phyloP scores from a whole-genome alignment of 2,329 filamentous ascomycete species.

The Calonectria fujianensis region DNA sequence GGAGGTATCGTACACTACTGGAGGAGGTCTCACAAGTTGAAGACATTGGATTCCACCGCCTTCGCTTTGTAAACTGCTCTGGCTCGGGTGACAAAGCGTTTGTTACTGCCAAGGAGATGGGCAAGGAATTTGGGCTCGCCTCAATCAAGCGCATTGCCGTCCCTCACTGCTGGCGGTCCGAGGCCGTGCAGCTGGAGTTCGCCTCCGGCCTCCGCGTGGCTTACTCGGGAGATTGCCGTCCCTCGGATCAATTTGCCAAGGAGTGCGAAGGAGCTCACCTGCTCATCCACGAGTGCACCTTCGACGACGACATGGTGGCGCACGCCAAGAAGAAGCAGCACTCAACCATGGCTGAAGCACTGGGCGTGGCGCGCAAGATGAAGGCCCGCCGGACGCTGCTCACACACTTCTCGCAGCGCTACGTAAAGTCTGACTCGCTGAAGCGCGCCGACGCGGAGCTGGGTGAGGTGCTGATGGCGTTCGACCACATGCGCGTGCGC shows the following conservation, averaged over 20 bases:
- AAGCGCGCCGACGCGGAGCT: constrained; percentile 58
- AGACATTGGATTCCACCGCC: constrained; percentile 79
- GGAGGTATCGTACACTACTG: constrained; percentile 84
- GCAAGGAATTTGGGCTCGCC: constrained; percentile 75
- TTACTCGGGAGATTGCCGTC: constrained; percentile 96
- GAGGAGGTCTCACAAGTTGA: constrained; percentile 87
- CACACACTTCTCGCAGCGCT: constrained; percentile 97
- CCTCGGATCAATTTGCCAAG: constrained; percentile 79
- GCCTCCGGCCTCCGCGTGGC: constrained; percentile 88
- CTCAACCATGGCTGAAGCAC: constrained; percentile 89
- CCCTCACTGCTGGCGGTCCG: constrained; percentile 85
- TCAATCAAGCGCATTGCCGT: constrained; percentile 82
- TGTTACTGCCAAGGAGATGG: constrained; percentile 60
- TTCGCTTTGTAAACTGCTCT: constrained; percentile 61
- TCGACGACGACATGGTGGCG: constrained; percentile 86
- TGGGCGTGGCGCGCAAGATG: constrained; percentile 87
- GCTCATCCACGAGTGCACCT: constrained; percentile 96
- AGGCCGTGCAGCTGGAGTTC: constrained; percentile 86
- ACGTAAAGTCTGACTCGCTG: constrained; percentile 77
- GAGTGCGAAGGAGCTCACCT: constrained; percentile 87
- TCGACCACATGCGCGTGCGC: constrained; percentile 86
- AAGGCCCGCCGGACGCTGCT: constrained; percentile 85
- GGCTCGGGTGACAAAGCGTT: constrained; percentile 48
- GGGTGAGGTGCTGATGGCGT: constrained; percentile 79
- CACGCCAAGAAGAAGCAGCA: constrained; percentile 94